Conservation (phyloP, 306 rosid species). For the Pyrus communis region DNA sequence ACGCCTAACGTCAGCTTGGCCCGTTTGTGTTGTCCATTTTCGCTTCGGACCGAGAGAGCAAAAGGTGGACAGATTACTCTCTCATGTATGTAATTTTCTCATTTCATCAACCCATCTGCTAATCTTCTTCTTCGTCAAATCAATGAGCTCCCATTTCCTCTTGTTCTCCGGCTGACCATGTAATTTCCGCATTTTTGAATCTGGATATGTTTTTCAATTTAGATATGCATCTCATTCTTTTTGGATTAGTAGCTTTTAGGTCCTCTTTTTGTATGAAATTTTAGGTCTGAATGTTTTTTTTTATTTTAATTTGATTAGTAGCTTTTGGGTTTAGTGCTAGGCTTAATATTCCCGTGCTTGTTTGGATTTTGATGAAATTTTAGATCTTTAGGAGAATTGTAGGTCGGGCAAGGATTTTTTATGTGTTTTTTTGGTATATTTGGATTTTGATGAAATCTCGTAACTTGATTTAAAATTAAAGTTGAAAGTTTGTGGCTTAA, state of each 20-base stretch:
- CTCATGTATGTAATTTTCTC: too few relatives aligned
- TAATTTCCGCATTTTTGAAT: background rate
- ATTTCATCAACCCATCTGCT: too few relatives aligned
- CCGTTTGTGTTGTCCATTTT: too few relatives aligned
- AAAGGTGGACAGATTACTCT: too few relatives aligned
- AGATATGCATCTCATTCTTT: slow-evolving; percentile 1
- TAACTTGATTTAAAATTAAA: background rate
- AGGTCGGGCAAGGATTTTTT: background rate
- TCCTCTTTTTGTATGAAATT: background rate
- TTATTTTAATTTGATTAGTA: background rate
- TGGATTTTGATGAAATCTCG: background rate
- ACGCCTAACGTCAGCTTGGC: too few relatives aligned
- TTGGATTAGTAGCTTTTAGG: background rate
- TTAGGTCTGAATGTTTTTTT: background rate
- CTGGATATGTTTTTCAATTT: slow-evolving; percentile 8
- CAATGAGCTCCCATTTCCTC: too few relatives aligned
- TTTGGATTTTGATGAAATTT: background rate
- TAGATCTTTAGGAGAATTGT: background rate
- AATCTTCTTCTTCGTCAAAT: too few relatives aligned
- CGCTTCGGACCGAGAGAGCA: too few relatives aligned
- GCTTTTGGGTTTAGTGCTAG: background rate
- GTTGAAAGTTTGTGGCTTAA: background rate
- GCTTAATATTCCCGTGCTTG: background rate
- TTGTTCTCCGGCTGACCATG: too few relatives aligned
- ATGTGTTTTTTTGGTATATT: background rate